Conservation (phyloP, 352 stramenopile species). For the Thalassiosira hispida region DNA sequence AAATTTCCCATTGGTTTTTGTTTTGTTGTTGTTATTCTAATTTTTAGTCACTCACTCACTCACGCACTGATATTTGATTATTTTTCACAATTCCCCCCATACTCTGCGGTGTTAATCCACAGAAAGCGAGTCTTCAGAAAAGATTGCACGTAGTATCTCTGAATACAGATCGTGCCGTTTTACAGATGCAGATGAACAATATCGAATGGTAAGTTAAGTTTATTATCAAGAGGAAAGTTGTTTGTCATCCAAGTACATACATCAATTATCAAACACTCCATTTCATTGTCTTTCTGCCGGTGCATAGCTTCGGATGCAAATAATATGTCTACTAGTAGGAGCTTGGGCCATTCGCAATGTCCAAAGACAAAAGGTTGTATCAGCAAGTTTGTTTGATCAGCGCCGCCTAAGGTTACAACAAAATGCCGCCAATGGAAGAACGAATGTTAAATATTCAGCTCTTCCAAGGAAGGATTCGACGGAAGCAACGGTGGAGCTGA, state of each 20-base stretch:
- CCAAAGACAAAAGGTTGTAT: slow-evolving; percentile 34
- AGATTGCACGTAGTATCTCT: slow-evolving; percentile 15
- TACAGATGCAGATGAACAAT: slow-evolving; percentile 45
- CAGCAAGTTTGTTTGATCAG: slow-evolving; percentile 52
- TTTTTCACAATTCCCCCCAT: neutral
- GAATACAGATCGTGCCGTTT: slow-evolving; percentile 47
- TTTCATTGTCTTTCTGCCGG: neutral
- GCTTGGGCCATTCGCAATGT: slow-evolving; percentile 42
- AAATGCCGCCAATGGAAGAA: neutral
- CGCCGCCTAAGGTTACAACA: slow-evolving; percentile 35
- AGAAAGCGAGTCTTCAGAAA: slow-evolving; percentile 38
- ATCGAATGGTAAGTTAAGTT: slow-evolving; percentile 34
- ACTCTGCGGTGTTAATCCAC: neutral
- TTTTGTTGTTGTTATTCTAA: too few species aligned
- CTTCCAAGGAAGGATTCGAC: slow-evolving; percentile 25
- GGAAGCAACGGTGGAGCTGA: slow-evolving; percentile 42
- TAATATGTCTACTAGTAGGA: slow-evolving; percentile 45
- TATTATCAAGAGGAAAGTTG: neutral
- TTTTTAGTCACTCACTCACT: too few species aligned
- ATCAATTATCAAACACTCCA: too few species aligned
- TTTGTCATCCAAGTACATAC: too few species aligned
- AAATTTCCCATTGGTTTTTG: too few species aligned
- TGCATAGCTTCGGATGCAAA: slow-evolving; percentile 42
- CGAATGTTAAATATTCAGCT: slow-evolving; percentile 15
- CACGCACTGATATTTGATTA: too few species aligned